Evolutionary conservation across 805 yeast genomes (phyloP).

Genomic region (Lipomyces orientalis): DNA sequence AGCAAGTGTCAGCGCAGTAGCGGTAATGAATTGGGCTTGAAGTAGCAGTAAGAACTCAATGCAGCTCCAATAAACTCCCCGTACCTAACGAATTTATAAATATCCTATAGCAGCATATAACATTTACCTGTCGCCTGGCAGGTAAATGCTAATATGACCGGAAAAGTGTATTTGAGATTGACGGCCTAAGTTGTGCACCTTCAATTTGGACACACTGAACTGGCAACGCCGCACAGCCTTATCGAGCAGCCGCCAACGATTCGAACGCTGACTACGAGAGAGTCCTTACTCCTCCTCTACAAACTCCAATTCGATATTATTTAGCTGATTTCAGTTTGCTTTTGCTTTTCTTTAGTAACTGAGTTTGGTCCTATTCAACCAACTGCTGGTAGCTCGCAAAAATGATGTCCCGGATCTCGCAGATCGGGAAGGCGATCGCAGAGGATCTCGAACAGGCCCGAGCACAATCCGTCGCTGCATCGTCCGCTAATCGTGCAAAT

Average conservation of each 20-base stretch:
- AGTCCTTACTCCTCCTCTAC: not conserved
- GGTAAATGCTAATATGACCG: too few species aligned
- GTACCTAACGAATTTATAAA: too few species aligned
- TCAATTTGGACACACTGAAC: too few species aligned
- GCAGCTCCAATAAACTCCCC: too few species aligned
- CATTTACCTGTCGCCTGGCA: too few species aligned
- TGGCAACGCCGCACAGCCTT: too few species aligned
- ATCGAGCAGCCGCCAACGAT: too few species aligned
- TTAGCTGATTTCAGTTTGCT: not conserved
- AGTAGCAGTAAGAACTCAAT: not conserved
- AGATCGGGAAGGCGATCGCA: slow-evolving; percentile 64
- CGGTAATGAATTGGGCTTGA: not conserved
- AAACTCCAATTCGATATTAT: not conserved
- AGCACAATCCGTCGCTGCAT: slow-evolving; percentile 35
- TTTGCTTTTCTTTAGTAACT: not conserved
- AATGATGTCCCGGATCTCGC: slow-evolving; percentile 65
- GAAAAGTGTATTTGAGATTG: too few species aligned
- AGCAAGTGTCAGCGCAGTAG: not conserved
- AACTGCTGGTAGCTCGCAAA: not conserved
- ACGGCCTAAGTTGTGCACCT: too few species aligned
- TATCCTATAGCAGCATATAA: too few species aligned
- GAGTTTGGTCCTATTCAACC: not conserved
- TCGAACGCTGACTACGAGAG: not conserved
- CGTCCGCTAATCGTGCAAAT: slow-evolving; percentile 46
- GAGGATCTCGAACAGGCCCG: slow-evolving; percentile 61